These are phyloP conservation scores for Colletotrichum truncatum DNA, from an alignment of 2,329 filamentous ascomycete species.

Conservation along the genomic window DNA sequence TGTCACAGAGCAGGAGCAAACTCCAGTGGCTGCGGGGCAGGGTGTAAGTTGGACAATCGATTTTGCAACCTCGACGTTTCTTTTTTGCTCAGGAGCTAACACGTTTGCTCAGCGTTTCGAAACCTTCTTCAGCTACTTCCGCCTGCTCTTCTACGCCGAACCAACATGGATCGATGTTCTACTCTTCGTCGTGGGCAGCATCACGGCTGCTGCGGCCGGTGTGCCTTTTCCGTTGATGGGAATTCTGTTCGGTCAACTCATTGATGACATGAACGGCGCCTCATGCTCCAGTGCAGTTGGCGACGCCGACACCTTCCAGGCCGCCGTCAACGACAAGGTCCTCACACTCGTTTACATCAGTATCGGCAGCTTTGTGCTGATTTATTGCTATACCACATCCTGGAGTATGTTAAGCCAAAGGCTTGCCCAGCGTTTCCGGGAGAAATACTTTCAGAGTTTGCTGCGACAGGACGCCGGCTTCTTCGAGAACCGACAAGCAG, in stretches of 20 bases:
- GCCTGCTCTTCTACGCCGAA: slow-evolving; percentile 17
- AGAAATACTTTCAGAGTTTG: slow-evolving; percentile 62
- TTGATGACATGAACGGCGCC: slow-evolving; percentile 61
- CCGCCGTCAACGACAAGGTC: slow-evolving; percentile 57
- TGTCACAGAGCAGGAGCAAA: neutral
- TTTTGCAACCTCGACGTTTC: too few relatives aligned
- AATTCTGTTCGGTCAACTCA: slow-evolving; percentile 63
- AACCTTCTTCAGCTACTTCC: slow-evolving; percentile 14
- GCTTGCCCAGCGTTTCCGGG: slow-evolving; percentile 64
- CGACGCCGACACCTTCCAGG: slow-evolving; percentile 35
- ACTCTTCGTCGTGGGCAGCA: slow-evolving; percentile 26
- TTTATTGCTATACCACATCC: slow-evolving; percentile 67
- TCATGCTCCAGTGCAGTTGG: slow-evolving; percentile 46
- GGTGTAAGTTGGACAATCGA: neutral
- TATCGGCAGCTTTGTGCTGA: slow-evolving; percentile 64
- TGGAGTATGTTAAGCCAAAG: slow-evolving; percentile 67
- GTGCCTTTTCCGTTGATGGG: slow-evolving; percentile 65
- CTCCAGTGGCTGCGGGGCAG: neutral
- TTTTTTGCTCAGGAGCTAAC: neutral
- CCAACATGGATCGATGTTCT: slow-evolving; percentile 31
- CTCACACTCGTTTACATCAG: slow-evolving; percentile 67
- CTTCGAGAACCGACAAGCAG: slow-evolving; percentile 64
- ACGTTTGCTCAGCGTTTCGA: slow-evolving; percentile 6
- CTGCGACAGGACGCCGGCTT: slow-evolving; percentile 65
- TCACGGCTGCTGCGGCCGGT: slow-evolving; percentile 57